Conservation (phyloP, 2,329 filamentous ascomycete genomes). For the Dothiorella sarmentorum region DNA sequence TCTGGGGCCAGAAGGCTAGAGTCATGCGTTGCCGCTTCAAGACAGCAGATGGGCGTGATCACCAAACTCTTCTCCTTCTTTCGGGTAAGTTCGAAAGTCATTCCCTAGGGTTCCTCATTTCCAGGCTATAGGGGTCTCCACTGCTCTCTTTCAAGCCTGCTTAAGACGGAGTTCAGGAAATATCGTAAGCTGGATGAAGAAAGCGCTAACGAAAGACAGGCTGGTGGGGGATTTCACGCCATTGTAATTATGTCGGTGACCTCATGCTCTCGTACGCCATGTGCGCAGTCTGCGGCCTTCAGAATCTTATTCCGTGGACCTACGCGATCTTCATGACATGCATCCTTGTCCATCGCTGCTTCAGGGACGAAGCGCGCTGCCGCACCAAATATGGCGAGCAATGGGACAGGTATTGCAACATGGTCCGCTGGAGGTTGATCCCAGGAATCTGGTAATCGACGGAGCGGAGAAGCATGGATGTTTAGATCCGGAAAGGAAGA, state of each 20-base stretch:
- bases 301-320: conserved; percentile 42
- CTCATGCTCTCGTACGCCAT: conserved; percentile 40
- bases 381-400: conserved; percentile 44
- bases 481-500: not conserved
- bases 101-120: not conserved
- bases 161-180: not conserved
- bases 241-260: conserved; percentile 44
- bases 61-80: conserved; percentile 37
- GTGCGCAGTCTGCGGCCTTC: conserved; percentile 42
- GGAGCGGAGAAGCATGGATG: not conserved
- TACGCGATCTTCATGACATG: conserved; percentile 47
- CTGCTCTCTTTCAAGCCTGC: not conserved
- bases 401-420: conserved; percentile 45
- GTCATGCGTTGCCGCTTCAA: conserved; percentile 40
- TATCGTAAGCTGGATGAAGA: not conserved
- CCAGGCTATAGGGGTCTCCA: not conserved
- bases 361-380: conserved; percentile 46
- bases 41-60: conserved; percentile 40
- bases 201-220: conserved; percentile 21
- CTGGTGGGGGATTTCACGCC: conserved; percentile 43
- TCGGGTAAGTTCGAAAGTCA: conserved; percentile 24
- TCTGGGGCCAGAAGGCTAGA: conserved; percentile 45
- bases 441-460: conserved; percentile 34
- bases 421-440: conserved; percentile 43
- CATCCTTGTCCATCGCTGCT: conserved; percentile 45